phyloP scores from a whole-genome alignment of 352 stramenopile species.

The Phytophthora aleatoria region DNA sequence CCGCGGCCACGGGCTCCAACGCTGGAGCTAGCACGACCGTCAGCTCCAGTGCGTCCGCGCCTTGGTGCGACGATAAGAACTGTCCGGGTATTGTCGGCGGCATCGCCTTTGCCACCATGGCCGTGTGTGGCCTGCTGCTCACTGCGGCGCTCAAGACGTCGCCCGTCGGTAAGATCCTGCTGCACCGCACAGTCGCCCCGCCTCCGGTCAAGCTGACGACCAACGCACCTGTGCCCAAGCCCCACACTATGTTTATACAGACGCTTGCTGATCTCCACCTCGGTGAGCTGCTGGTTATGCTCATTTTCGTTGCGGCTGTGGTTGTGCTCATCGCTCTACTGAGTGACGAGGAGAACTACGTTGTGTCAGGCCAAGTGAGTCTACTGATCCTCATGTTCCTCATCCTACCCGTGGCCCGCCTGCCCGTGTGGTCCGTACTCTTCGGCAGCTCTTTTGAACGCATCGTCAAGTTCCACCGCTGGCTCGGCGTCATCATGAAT shows the following conservation, averaged over 20 bases:
- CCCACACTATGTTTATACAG: constrained; percentile 56
- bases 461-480: constrained; percentile 87
- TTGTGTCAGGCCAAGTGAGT: constrained; percentile 59
- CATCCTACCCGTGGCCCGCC: constrained; percentile 64
- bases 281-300: constrained; percentile 64
- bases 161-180: constrained; percentile 42
- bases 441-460: constrained; percentile 83
- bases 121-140: constrained; percentile 56
- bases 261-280: constrained; percentile 58
- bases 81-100: constrained; percentile 66
- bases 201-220: constrained; percentile 60
- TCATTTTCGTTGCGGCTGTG: constrained; percentile 66
- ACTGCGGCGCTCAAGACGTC: constrained; percentile 45
- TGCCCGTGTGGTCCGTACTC: constrained; percentile 68
- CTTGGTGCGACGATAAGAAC: constrained; percentile 67
- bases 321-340: constrained; percentile 49
- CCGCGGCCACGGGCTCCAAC: constrained; percentile 21
- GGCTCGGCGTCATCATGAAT: constrained; percentile 67
- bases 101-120: constrained; percentile 55
- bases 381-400: constrained; percentile 84
- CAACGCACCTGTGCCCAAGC: constrained; percentile 47
- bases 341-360: constrained; percentile 36
- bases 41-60: constrained; percentile 19
- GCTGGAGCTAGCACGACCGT: constrained; percentile 28
- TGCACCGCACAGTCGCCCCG: constrained; percentile 52